Conservation (phyloP, 2,329 filamentous ascomycete genomes). For the Tolypocladium amazonense region DNA sequence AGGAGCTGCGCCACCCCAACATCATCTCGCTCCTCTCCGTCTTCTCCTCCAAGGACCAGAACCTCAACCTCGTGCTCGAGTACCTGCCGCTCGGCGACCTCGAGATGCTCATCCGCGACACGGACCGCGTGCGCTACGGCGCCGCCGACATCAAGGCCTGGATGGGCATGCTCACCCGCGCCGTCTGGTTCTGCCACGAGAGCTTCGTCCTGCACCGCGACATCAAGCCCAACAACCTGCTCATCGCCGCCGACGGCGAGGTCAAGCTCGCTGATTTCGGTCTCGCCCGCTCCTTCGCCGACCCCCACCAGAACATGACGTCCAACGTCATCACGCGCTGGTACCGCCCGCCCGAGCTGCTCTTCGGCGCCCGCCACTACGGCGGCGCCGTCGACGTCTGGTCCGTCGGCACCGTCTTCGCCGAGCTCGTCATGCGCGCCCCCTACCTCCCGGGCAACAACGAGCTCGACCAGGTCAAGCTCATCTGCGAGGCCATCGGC, state of each 20-base stretch:
- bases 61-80: slow-evolving; percentile 91
- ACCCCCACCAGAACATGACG: slow-evolving; percentile 84
- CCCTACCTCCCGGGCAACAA: slow-evolving; percentile 77
- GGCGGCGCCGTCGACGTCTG: slow-evolving; percentile 86
- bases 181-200: slow-evolving; percentile 93
- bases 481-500: slow-evolving; percentile 78
- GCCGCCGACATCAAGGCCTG: slow-evolving; percentile 91
- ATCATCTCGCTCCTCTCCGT: slow-evolving; percentile 89
- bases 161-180: slow-evolving; percentile 95
- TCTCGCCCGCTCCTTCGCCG: slow-evolving; percentile 79
- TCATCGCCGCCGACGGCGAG: slow-evolving; percentile 86
- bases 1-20: slow-evolving; percentile 89
- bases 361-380: slow-evolving; percentile 86
- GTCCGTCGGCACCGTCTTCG: slow-evolving; percentile 88
- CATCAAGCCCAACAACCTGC: slow-evolving; percentile 97
- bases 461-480: slow-evolving; percentile 75
- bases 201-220: slow-evolving; percentile 91
- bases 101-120: slow-evolving; percentile 87
- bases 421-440: slow-evolving; percentile 73
- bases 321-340: slow-evolving; percentile 91
- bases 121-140: slow-evolving; percentile 66
- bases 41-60: slow-evolving; percentile 93
- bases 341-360: slow-evolving; percentile 90
- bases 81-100: slow-evolving; percentile 89
- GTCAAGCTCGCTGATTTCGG: slow-evolving; percentile 97